Base-by-base conservation (phyloP, 2,329 filamentous ascomycete species). In the Cladosporium sp. region DNA sequence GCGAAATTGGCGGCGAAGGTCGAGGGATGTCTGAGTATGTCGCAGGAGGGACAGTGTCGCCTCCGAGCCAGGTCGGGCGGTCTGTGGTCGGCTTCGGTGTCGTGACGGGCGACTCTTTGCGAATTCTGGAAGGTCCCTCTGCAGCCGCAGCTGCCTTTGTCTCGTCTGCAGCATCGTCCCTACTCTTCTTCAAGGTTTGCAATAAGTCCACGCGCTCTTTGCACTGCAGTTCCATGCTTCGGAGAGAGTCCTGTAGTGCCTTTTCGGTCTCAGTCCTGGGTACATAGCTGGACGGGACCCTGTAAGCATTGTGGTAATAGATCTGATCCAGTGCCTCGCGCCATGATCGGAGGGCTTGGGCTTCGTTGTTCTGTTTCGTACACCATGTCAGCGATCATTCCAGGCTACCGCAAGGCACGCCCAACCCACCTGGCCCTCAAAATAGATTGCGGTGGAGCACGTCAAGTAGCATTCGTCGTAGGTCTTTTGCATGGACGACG, bases 401-500 rank as follows among this genome's bases (percentile, higher is more conserved):
- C 34, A 24, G 34, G 34, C 47, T 49, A 44, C n/a, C 25, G 45
- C 42, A 49, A 36, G 48, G 59, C 47, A 55, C 19, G 47, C 25
- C 40, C 39, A 48, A 67, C 74, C 63, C 76, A 95, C 91, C 84
- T 95, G 88, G 71, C 88, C 85, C 77, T 99, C 94, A 73, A 96
- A 97, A 76, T 96, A 97, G 54, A 96, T 90, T 37, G 93, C 93
- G 1, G 92, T 97, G 13, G 92, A 97, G 75, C 92, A 97, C 70
- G 88, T 91, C 66, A 97, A 77, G 76, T 96, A 97, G 74, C 89
- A 92, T 74, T 97, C 91, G 77, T 97, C 93, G 77, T 97, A 97
- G 57, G 91, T 96, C 82, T 96, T 97, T 77, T 97, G 93, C 73
- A 97, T 85, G 61, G 86, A 85, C 74, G 88, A 85, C 70, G 86